phyloP scores from a whole-genome alignment of 306 rosid species.

The Vachellia collinsii region DNA sequence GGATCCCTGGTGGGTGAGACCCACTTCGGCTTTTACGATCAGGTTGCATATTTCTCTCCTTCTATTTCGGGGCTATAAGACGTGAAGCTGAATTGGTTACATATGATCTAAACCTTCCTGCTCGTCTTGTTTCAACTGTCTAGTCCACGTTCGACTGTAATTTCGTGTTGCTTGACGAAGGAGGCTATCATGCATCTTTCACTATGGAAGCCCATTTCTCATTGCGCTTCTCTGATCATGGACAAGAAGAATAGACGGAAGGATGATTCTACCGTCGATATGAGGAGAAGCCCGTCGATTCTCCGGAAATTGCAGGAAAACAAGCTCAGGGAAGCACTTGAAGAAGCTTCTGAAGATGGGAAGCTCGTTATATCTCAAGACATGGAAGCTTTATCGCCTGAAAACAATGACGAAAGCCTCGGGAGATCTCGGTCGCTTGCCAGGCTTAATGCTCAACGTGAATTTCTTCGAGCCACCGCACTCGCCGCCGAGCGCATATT shows the following conservation, averaged over 20 bases:
- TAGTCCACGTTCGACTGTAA: constrained; percentile 12
- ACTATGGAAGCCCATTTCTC: constrained; percentile 96
- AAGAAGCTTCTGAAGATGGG: constrained; percentile 98
- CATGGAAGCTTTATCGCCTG: constrained; percentile 64
- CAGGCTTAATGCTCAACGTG: constrained; percentile 86
- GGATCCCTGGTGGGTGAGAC: constrained; percentile 13
- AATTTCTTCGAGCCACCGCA: constrained; percentile 87
- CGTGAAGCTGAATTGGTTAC: constrained; percentile 14
- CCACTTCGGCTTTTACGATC: constrained; percentile 24
- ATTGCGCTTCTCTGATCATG: constrained; percentile 86
- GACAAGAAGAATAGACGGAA: constrained; percentile 79
- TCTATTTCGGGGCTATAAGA: constrained; percentile 25
- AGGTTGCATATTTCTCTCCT: constrained; percentile 22
- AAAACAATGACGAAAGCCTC: constrained; percentile 62
- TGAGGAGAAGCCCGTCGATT: constrained; percentile 61
- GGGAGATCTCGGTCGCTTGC: constrained; percentile 89
- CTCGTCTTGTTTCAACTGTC: constrained; percentile 10
- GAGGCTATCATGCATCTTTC: constrained; percentile 83
- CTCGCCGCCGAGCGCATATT: constrained; percentile 84
- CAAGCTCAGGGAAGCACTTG: constrained; percentile 96
- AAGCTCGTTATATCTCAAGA: constrained; percentile 74
- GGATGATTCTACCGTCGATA: constrained; percentile 57
- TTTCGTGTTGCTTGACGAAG: constrained; percentile 28
- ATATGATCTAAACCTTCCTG: constrained; percentile 36
- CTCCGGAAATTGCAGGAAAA: constrained; percentile 83